phyloP scores from a whole-genome alignment of 2,329 filamentous ascomycete species.

The Cladophialophora bantiana region DNA sequence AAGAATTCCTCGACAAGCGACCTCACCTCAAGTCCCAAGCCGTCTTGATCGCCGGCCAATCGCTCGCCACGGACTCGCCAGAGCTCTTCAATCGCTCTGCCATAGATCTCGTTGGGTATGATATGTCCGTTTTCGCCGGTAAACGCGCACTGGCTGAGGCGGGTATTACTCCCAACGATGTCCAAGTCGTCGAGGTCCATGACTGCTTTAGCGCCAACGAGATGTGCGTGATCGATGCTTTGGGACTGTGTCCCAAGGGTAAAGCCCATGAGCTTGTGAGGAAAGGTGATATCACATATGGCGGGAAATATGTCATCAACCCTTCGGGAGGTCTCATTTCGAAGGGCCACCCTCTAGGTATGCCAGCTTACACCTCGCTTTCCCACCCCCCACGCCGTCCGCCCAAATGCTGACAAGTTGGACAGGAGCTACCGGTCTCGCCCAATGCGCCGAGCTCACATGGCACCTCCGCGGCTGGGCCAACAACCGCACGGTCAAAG shows the following conservation, averaged over 20 bases:
- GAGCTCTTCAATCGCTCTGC: slow-evolving; percentile 77
- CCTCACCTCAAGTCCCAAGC: slow-evolving; percentile 83
- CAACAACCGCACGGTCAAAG: slow-evolving; percentile 77
- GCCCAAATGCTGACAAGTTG: slow-evolving; percentile 19
- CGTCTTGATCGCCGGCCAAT: slow-evolving; percentile 87
- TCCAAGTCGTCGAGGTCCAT: slow-evolving; percentile 89
- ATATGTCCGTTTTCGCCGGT: slow-evolving; percentile 79
- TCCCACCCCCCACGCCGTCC: neutral
- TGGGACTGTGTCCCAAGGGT: slow-evolving; percentile 78
- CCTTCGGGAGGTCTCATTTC: slow-evolving; percentile 93
- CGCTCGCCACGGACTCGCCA: slow-evolving; percentile 82
- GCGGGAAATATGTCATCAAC: slow-evolving; percentile 81
- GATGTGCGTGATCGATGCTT: slow-evolving; percentile 85
- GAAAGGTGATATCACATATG: slow-evolving; percentile 88
- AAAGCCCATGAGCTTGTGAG: slow-evolving; percentile 93
- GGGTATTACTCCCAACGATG: slow-evolving; percentile 68
- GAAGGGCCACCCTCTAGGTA: slow-evolving; percentile 90
- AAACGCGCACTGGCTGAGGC: slow-evolving; percentile 76
- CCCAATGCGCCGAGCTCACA: slow-evolving; percentile 91
- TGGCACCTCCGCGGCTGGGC: slow-evolving; percentile 98
- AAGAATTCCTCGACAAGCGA: slow-evolving; percentile 83
- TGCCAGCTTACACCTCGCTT: neutral
- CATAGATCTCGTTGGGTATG: slow-evolving; percentile 88
- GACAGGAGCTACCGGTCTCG: slow-evolving; percentile 77
- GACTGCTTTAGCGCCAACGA: slow-evolving; percentile 98